phyloP scores from a whole-genome alignment of 805 yeast genomes.

The Grigorovia humatica region DNA sequence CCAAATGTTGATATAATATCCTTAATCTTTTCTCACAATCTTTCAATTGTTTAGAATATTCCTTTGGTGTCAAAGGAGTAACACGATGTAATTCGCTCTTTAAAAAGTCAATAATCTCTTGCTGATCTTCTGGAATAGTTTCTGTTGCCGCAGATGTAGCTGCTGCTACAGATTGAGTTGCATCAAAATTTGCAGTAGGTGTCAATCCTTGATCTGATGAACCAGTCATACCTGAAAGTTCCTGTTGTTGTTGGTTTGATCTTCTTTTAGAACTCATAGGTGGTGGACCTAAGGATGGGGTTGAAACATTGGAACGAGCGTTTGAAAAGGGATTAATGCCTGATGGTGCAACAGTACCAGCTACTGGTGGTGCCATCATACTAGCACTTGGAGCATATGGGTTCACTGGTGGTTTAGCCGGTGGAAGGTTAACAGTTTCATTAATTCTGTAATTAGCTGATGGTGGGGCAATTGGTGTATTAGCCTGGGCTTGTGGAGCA shows the following conservation, averaged over 20 bases:
- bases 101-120: slow-evolving; percentile 51
- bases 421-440: not conserved
- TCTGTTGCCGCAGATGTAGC: slow-evolving; percentile 18
- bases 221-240: not conserved
- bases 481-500: slow-evolving; percentile 23
- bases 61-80: slow-evolving; percentile 65
- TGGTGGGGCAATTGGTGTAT: slow-evolving; percentile 7
- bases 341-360: not conserved
- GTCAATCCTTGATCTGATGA: not conserved
- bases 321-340: not conserved
- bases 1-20: slow-evolving; percentile 67
- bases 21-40: slow-evolving; percentile 79
- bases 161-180: slow-evolving; percentile 21
- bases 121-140: slow-evolving; percentile 43
- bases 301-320: not conserved
- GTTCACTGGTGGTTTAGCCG: not conserved
- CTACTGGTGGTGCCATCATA: not conserved
- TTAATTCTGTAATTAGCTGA: slow-evolving; percentile 5
- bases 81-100: slow-evolving; percentile 46
- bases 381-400: not conserved
- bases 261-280: slow-evolving; percentile 8
- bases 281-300: slow-evolving; percentile 8
- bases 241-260: not conserved
- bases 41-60: slow-evolving; percentile 56
- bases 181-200: slow-evolving; percentile 6